Percentiles rank a stretch among this genome's conserved stretches.
These are phyloP conservation scores for Umbilicus rupestris DNA, from an alignment of 164 flowering plant species.

Conservation along the genomic window DNA sequence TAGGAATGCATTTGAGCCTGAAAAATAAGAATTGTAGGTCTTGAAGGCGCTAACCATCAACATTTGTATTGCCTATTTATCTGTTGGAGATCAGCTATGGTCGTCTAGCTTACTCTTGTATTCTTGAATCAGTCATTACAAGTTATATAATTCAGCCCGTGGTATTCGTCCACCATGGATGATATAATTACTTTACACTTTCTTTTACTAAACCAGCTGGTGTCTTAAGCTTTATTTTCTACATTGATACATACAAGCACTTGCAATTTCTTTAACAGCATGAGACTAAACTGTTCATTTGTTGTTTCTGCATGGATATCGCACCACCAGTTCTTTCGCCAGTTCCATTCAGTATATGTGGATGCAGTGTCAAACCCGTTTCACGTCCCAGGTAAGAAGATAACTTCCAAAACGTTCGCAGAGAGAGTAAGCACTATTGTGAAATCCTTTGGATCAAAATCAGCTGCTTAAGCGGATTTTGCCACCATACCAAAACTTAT, in stretches of 20 bases:
- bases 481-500: too few species aligned
- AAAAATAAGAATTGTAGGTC: background rate
- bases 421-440: constrained; percentile 78
- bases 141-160: too few species aligned
- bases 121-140: background rate
- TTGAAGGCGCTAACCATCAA: background rate
- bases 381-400: constrained; percentile 95
- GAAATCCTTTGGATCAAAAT: constrained; percentile 60
- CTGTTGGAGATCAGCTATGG: background rate
- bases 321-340: constrained; percentile 64
- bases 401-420: constrained; percentile 73
- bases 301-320: background rate
- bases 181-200: too few species aligned
- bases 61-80: background rate
- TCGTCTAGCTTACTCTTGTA: too few species aligned
- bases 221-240: background rate
- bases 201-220: too few species aligned
- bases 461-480: constrained; percentile 28
- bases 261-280: background rate
- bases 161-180: too few species aligned
- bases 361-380: constrained; percentile 99
- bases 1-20: background rate
- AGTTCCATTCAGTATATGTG: constrained; percentile 86
- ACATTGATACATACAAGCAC: background rate
- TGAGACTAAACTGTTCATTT: background rate